Evolutionary conservation across 2,329 filamentous ascomycete genomes (phyloP).

Genomic region (Thelonectria rubi): DNA sequence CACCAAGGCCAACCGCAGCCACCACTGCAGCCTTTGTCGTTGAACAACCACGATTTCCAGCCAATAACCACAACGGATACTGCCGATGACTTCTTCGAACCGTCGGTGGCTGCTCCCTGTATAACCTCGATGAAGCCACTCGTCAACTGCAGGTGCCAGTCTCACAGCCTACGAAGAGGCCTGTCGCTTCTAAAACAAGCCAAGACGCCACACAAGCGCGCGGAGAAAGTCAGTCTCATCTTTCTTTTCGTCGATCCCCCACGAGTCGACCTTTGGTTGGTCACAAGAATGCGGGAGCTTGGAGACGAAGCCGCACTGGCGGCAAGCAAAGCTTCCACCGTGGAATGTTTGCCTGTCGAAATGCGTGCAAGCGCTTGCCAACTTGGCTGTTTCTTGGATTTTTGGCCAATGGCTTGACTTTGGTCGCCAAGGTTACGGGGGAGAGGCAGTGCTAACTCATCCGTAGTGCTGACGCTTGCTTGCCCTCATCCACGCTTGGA

Average conservation of each 20-base stretch:
- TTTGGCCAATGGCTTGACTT: conserved; percentile 6
- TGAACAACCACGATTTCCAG: conserved; percentile 2
- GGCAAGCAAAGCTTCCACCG: conserved; percentile 2
- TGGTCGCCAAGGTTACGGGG: neutral
- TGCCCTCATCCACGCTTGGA: too few species aligned
- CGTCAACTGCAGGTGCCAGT: too few species aligned
- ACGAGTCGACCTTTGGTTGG: conserved; percentile 6
- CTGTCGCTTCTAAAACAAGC: conserved; percentile 18
- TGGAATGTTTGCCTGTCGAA: neutral
- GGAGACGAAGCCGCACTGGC: conserved; percentile 8
- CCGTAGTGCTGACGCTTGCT: too few species aligned
- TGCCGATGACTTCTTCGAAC: neutral
- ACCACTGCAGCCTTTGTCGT: neutral
- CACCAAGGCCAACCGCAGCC: neutral
- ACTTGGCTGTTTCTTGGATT: neutral
- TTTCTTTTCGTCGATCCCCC: conserved; percentile 4
- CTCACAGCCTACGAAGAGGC: neutral
- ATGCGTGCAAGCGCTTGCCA: conserved; percentile 2
- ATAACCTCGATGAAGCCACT: conserved; percentile 2
- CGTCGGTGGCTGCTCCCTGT: neutral
- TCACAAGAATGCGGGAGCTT: neutral
- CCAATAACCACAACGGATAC: neutral
- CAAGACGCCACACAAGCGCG: conserved; percentile 14
- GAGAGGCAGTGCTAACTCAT: too few species aligned
- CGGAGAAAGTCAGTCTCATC: conserved; percentile 5